Base-by-base conservation (phyloP, 2,329 filamentous ascomycete species). In the Colletotrichum phormii region DNA sequence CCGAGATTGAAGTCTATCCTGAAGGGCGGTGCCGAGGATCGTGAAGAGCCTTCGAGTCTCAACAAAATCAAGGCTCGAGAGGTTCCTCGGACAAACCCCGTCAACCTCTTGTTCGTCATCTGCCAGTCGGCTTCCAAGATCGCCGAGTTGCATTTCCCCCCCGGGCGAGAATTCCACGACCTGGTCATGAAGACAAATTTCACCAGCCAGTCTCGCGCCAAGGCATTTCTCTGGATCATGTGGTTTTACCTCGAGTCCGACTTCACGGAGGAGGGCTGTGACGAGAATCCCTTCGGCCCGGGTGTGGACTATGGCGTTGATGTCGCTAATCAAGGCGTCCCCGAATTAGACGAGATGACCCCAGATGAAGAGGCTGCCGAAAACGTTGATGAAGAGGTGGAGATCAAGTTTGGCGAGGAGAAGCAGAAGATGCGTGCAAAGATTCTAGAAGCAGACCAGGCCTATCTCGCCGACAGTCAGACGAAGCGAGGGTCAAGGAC, bases 211-310 rank as follows among this genome's bases (percentile, higher is more conserved):
- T 97, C 94, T 74, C 90, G 97, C 75, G 95, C 97, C 1, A 91
- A 86, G 57, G 96, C 96, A 0, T 99, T 99, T 77, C 85, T 99
- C 24, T 99, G 97, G 97, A 86, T 99, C 75, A 97, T 99, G 91
- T 99, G 97, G 97, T 98, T 97, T 87, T 98, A 99, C 80, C 89
- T 99, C 22, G 97, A 99, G 81, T 98, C 95, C 33, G 95, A 98
- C 80, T 98, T 98, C 77, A 94, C 94, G 0, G 91, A 93, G 77
- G 94, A 98, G 78, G 95, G 94, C 68, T 96, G 95, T 57, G 89
- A 94, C 60, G 92, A 94, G 77, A 99, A 99, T 78, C 97, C 97
- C 0, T 99, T 98, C 78, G 97, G 97, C 0, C 81, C 86, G 12
- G 91, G 91, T 13, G 89, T 93, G 2, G 91, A 92, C 78, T 93